Conservation (phyloP, 164 flowering plant genomes). For the Kalanchoe fedtschenkoi region DNA sequence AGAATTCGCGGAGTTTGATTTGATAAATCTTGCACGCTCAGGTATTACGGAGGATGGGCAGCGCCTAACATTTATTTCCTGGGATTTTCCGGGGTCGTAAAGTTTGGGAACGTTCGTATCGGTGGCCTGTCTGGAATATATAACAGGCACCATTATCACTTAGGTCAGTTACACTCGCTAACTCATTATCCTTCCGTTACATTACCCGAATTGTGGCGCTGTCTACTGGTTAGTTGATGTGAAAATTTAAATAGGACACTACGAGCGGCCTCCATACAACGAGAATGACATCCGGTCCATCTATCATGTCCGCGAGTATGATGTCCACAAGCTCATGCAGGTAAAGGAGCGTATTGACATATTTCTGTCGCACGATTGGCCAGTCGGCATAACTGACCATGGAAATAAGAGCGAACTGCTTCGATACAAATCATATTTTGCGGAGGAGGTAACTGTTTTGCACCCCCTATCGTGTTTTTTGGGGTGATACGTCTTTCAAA, state of each 20-base stretch:
- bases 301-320: constrained; percentile 94
- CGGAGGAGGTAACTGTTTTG: constrained; percentile 58
- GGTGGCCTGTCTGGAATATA: constrained; percentile 96
- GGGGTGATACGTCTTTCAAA: not conserved
- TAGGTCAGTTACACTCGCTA: constrained; percentile 28
- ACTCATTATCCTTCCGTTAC: no score
- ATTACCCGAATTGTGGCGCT: no score
- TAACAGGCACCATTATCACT: constrained; percentile 45
- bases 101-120: constrained; percentile 80
- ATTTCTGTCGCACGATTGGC: constrained; percentile 99
- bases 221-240: not conserved
- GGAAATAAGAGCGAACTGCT: constrained; percentile 64
- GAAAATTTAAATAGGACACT: constrained; percentile 65
- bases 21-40: constrained; percentile 10
- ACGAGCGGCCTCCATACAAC: constrained; percentile 83
- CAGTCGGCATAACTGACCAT: constrained; percentile 76
- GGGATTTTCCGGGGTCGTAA: constrained; percentile 89
- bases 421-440: constrained; percentile 52
- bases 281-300: constrained; percentile 64
- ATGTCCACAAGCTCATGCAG: constrained; percentile 85
- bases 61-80: constrained; percentile 87
- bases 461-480: not conserved
- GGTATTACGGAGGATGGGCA: constrained; percentile 97
- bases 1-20: not conserved
- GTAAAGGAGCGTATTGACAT: constrained; percentile 77